Evolutionary conservation across 306 rosid genomes (phyloP).

Genomic region (Dryas drummondii): DNA sequence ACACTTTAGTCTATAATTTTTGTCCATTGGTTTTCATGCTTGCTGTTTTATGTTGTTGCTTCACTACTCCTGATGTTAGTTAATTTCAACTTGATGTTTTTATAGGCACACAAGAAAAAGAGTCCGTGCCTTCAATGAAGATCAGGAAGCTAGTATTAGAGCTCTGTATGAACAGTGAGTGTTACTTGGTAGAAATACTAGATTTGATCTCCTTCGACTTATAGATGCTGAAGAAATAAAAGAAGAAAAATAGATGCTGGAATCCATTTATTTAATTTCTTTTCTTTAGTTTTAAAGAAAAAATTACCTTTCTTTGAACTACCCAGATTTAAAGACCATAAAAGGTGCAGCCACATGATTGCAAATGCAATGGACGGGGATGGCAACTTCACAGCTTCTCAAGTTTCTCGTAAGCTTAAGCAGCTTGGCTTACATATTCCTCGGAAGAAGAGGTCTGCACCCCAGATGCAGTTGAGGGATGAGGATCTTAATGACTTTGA

Average conservation of each 20-base stretch:
- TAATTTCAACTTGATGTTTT: conserved; percentile 21
- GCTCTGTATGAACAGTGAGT: conserved; percentile 82
- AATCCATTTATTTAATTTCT: not conserved
- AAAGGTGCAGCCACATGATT: conserved; percentile 80
- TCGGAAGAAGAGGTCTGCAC: conserved; percentile 44
- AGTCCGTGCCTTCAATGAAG: conserved; percentile 64
- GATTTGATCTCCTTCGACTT: conserved; percentile 23
- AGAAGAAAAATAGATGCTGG: not conserved
- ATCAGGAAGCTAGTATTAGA: conserved; percentile 66
- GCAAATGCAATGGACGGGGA: conserved; percentile 72
- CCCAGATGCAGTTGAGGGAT: conserved; percentile 31
- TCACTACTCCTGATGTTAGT: not conserved
- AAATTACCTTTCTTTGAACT: conserved; percentile 4
- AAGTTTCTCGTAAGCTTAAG: conserved; percentile 81
- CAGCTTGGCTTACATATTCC: conserved; percentile 71
- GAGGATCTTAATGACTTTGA: conserved; percentile 37
- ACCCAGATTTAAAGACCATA: conserved; percentile 74
- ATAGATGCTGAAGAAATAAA: not conserved
- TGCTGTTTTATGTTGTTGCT: not conserved
- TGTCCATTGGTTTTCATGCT: conserved; percentile 10
- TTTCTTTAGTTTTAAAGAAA: not conserved
- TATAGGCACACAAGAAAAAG: conserved; percentile 66
- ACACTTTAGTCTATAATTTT: not conserved
- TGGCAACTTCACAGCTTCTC: conserved; percentile 64
- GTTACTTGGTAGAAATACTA: conserved; percentile 23